phyloP scores from a whole-genome alignment of 305 asterid genomes.

The Striga hermonthica region DNA sequence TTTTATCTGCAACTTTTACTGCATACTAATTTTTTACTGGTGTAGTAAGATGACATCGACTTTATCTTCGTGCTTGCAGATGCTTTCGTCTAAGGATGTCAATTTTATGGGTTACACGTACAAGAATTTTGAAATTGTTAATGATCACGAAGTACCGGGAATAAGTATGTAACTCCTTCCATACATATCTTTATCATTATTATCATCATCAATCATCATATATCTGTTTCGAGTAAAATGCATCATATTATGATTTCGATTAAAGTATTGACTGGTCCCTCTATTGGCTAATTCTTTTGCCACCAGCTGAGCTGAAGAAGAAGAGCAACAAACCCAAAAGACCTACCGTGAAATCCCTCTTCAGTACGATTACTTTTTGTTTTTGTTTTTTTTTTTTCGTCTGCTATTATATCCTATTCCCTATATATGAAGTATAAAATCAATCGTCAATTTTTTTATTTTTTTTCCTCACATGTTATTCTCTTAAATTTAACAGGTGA shows the following conservation, averaged over 20 bases:
- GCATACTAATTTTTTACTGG: constrained; percentile 1
- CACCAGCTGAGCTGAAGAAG: constrained; percentile 84
- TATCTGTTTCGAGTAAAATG: no score
- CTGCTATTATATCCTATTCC: no score
- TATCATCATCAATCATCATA: no score
- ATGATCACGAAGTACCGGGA: constrained; percentile 81
- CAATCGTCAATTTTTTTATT: neutral
- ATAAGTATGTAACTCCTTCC: constrained; percentile 42
- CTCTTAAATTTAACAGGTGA: constrained; percentile 44
- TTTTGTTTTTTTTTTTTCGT: no score
- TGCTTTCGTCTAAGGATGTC: constrained; percentile 88
- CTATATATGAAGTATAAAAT: no score
- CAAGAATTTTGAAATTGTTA: constrained; percentile 84
- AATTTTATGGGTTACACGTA: constrained; percentile 92
- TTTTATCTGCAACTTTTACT: neutral
- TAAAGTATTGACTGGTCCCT: no score
- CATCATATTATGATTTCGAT: no score
- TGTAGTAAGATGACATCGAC: constrained; percentile 19
- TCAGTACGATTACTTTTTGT: constrained; percentile 67
- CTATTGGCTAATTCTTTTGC: constrained; percentile 15
- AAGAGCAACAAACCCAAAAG: constrained; percentile 82
- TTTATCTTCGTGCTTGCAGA: constrained; percentile 41
- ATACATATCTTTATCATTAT: no score
- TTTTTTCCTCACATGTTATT: constrained; percentile 20
- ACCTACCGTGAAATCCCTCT: constrained; percentile 91